These are phyloP conservation scores for Musa troglodytarum DNA, from an alignment of 176 grass and related monocot species.

Conservation along the genomic window DNA sequence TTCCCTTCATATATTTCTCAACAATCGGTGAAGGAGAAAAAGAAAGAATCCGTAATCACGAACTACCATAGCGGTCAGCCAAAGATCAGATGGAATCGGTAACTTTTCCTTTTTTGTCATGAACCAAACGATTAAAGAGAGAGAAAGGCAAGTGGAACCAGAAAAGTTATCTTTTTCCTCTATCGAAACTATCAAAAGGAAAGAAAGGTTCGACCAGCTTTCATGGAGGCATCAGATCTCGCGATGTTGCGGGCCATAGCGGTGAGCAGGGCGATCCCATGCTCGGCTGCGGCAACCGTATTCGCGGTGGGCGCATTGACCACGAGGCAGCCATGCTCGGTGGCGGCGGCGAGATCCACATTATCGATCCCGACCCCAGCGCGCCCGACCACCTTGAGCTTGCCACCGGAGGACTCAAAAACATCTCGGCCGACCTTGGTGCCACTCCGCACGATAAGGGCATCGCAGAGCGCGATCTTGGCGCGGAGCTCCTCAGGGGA, in stretches of 20 bases:
- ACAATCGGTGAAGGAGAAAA: too few relatives aligned
- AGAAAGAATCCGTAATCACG: too few relatives aligned
- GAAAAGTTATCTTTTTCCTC: too few relatives aligned
- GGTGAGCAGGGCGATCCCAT: slow-evolving; percentile 13
- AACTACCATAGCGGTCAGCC: too few relatives aligned
- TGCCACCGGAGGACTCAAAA: slow-evolving; percentile 6
- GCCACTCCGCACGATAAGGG: slow-evolving; percentile 19
- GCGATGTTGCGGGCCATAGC: slow-evolving; percentile 7
- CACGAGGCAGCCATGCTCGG: slow-evolving; percentile 10
- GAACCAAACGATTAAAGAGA: background rate
- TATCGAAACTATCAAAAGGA: too few relatives aligned
- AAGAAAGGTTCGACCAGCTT: background rate
- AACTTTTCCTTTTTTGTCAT: too few relatives aligned
- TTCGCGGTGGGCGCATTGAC: slow-evolving; percentile 12
- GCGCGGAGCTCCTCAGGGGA: slow-evolving; percentile 9
- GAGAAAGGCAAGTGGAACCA: background rate
- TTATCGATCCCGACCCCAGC: slow-evolving; percentile 14
- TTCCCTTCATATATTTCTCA: too few relatives aligned
- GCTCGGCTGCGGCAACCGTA: slow-evolving; percentile 12
- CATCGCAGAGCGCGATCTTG: slow-evolving; percentile 16
- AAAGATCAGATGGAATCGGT: too few relatives aligned
- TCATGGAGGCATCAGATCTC: slow-evolving; percentile 12
- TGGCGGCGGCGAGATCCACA: slow-evolving; percentile 9
- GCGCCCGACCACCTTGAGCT: slow-evolving; percentile 7
- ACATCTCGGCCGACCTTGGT: slow-evolving; percentile 17